Evolutionary conservation across 768 basidiomycete species (phyloP).

Genomic region (Russula foetens): DNA sequence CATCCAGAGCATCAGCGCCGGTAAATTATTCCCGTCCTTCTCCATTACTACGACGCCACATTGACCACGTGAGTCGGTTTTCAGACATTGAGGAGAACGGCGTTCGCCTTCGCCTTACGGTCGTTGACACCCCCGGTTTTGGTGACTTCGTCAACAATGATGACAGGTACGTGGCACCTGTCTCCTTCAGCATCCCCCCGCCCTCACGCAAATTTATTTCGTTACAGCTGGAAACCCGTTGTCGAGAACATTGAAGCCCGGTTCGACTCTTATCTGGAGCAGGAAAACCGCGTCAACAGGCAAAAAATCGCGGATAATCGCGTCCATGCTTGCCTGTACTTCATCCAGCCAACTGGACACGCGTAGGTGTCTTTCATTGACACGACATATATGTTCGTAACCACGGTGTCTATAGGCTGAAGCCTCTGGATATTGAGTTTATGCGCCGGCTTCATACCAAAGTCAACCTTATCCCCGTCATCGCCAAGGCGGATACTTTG

Average conservation of each 20-base stretch:
- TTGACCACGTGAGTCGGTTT: constrained; percentile 15
- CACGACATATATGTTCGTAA: background rate
- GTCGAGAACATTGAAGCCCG: constrained; percentile 97
- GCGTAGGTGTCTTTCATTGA: constrained; percentile 49
- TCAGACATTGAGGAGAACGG: constrained; percentile 98
- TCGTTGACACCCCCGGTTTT: constrained; percentile 98
- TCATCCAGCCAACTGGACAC: constrained; percentile 97
- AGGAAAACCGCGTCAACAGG: constrained; percentile 97
- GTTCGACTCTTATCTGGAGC: constrained; percentile 95
- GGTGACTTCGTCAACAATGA: constrained; percentile 99
- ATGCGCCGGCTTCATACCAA: constrained; percentile 96
- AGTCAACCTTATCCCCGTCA: constrained; percentile 97
- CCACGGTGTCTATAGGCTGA: constrained; percentile 49
- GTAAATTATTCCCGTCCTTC: constrained; percentile 35
- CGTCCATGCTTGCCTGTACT: constrained; percentile 97
- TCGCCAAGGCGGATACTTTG: constrained; percentile 96
- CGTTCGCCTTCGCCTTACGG: constrained; percentile 92
- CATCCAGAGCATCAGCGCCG: constrained; percentile 97
- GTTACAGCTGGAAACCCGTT: constrained; percentile 90
- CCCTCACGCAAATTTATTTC: constrained; percentile 18
- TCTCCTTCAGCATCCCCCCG: background rate
- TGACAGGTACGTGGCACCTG: constrained; percentile 57
- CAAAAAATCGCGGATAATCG: constrained; percentile 92
- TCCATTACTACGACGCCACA: background rate
- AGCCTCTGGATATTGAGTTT: constrained; percentile 98